Base-by-base conservation (phyloP, 495 filamentous ascomycete species). In the Aspergillus diversus region DNA sequence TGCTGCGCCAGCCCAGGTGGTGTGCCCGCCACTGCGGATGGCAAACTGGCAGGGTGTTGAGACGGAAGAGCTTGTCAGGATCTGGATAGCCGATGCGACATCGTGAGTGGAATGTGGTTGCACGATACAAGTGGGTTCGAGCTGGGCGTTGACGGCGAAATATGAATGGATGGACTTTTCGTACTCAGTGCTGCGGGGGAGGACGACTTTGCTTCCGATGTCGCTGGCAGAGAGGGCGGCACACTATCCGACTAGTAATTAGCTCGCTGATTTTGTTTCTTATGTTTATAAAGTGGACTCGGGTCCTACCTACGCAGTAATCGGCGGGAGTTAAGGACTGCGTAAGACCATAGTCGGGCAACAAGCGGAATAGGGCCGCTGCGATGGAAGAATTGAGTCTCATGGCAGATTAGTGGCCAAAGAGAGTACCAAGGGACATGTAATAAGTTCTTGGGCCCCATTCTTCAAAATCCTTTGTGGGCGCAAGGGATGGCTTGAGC, bases 1-100 rank as follows among this genome's bases (percentile, higher is more conserved):
- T 60, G 72, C 78, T 0, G 66, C 67, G 8, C 70, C 69, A 5
- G 63, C 66, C 61, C 61, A 70, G n/a, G 71, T 65, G n/a, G 69
- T 69, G 65, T 84, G 82, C 21, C 83, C 81, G 35, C 81, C 81
- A 51, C 81, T 75, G 48, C 77, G 77, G 5, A 86, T 69, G 37
- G 81, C 82, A 54, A 84, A 78, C 27, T 73, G 66, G 64, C 75
- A 80, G 42, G 74, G 67, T 6, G 69, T 60, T 5, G 61, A 61
- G 0, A 46, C 53, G 1, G 59, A 54, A 2, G 50, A 27, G 21
- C 21, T 39, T 12, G 65, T 61, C n/a, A 80, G 50, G 33, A 67
- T 68, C 34, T 64, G 65, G 46, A 81, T 63, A 7, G 70, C 73
- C 11, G 47, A 35, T 5, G 77, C 68, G n/a, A 81, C 75, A 57